Evolutionary conservation across 345 rosid species (phyloP), one percentile per base, ranked within the genome.

Genomic region (Camelina laxa): DNA sequence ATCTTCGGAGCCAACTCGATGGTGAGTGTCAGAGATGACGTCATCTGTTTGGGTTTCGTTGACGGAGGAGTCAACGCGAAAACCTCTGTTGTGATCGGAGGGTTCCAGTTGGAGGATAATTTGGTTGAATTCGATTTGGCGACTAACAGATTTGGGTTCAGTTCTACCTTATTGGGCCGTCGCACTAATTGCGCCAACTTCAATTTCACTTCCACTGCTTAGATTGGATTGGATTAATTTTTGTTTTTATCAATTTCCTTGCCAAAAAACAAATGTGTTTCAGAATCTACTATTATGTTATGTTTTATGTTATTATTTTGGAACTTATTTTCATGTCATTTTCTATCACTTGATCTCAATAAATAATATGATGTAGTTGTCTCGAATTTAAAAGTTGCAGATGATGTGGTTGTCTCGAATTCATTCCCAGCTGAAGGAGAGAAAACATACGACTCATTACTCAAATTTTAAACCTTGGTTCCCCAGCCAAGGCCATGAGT

Each of bases 11-110:
- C 88, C 1, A 91, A 89, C 71, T 91, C 91, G 2, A 89, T 89
- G 90, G 96, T 89, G 38, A 41, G 70, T 11, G 93, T 85, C 3
- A 78, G 67, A 8, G 62, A 68, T 7, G 73, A 77, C 1, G 90
- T 87, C 35, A 35, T 83, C 60, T 91, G 96, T 60, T 80, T 87
- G 13, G 97, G 90, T 14, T 87, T 89, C 13, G 82, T 91, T 14
- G 83, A 91, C 24, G 97, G 97, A 7, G 96, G 96, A 4, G 77
- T 73, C 16, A 76, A 80, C 27, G 87, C 88, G 0, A 73, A 16
- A 73, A 89, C 96, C 12, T 85, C 96, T 2, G 65, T 91, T 3
- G 87, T 89, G 7, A 79, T 91, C 13, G 93, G 96, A 79, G 97
- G 97, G 69, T 56, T 20, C 24, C 97, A 87, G 68, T 31, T 86